Conservation (phyloP, 1,284 basidiomycete species). For the Fomitopsis schrenkii region DNA sequence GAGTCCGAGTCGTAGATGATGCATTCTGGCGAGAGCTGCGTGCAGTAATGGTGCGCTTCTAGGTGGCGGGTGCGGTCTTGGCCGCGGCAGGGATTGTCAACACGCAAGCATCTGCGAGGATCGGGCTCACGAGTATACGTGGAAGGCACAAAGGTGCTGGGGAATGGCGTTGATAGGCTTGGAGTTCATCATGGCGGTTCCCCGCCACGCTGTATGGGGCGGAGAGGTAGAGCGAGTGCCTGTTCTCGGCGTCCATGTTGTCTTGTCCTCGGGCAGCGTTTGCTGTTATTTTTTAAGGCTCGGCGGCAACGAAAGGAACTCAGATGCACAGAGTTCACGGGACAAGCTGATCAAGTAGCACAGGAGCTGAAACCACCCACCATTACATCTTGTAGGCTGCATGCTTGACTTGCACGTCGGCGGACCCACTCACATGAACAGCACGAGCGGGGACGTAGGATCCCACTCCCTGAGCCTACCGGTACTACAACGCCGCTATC, state of each 20-base stretch:
- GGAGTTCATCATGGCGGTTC: constrained; percentile 39
- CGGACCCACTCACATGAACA: no score
- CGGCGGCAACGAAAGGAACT: neutral
- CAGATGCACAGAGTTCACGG: neutral
- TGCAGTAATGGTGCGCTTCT: constrained; percentile 41
- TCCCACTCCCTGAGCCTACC: no score
- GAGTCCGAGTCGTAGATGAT: constrained; percentile 44
- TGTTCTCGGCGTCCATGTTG: constrained; percentile 24
- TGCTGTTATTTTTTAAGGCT: no score
- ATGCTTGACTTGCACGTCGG: neutral
- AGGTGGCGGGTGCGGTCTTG: constrained; percentile 35
- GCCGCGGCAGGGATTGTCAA: constrained; percentile 15
- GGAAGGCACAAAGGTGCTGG: constrained; percentile 46
- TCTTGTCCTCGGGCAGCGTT: no score
- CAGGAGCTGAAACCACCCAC: neutral
- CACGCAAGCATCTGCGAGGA: neutral
- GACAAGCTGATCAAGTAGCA: neutral
- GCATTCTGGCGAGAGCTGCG: constrained; percentile 30
- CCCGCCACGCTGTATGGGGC: constrained; percentile 29
- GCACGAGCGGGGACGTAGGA: no score
- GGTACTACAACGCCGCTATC: no score
- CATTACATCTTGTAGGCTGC: constrained; percentile 12
- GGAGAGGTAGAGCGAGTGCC: constrained; percentile 24
- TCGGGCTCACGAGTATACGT: constrained; percentile 29
- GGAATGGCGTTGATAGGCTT: constrained; percentile 42